Evolutionary conservation across 176 grass and related monocot species (phyloP).

Genomic region (Dendrocalamus sinicus): DNA sequence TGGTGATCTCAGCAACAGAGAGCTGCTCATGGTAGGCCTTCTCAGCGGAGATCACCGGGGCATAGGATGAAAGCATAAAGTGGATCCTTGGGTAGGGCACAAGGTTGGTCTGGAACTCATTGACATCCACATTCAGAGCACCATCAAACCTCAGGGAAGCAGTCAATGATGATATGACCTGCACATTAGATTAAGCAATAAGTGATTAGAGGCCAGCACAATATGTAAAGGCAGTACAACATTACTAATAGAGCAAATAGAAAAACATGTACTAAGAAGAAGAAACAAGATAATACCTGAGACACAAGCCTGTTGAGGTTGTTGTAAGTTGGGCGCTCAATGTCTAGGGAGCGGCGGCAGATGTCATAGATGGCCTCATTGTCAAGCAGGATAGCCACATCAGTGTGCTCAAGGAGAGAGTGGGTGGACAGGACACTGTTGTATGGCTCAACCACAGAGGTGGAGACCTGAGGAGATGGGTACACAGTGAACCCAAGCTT

Average conservation of each 20-base stretch:
- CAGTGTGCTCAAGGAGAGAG: slow-evolving; percentile 63
- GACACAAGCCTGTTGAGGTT: slow-evolving; percentile 69
- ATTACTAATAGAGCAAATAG: background rate
- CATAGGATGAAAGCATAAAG: slow-evolving; percentile 64
- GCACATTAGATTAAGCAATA: background rate
- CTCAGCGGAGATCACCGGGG: slow-evolving; percentile 59
- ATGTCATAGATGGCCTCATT: slow-evolving; percentile 65
- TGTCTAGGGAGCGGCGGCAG: slow-evolving; percentile 66
- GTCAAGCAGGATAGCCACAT: slow-evolving; percentile 51
- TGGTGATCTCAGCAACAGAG: slow-evolving; percentile 60
- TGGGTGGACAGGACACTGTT: slow-evolving; percentile 70
- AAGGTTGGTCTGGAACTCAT: slow-evolving; percentile 62
- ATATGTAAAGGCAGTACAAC: background rate
- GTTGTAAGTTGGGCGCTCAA: slow-evolving; percentile 67
- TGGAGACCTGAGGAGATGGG: slow-evolving; percentile 69
- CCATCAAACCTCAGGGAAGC: slow-evolving; percentile 66
- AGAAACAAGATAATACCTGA: slow-evolving; percentile 31
- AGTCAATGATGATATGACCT: slow-evolving; percentile 63
- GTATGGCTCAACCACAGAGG: slow-evolving; percentile 66
- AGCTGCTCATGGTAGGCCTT: slow-evolving; percentile 69
- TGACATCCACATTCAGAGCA: slow-evolving; percentile 60
- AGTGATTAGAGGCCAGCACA: background rate
- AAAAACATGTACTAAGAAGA: background rate
- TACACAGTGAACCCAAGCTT: slow-evolving; percentile 67
- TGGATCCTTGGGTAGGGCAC: slow-evolving; percentile 65